These are phyloP conservation scores for Pelargonium cotyledonis DNA, from an alignment of 441 rosid species.

Conservation along the genomic window DNA sequence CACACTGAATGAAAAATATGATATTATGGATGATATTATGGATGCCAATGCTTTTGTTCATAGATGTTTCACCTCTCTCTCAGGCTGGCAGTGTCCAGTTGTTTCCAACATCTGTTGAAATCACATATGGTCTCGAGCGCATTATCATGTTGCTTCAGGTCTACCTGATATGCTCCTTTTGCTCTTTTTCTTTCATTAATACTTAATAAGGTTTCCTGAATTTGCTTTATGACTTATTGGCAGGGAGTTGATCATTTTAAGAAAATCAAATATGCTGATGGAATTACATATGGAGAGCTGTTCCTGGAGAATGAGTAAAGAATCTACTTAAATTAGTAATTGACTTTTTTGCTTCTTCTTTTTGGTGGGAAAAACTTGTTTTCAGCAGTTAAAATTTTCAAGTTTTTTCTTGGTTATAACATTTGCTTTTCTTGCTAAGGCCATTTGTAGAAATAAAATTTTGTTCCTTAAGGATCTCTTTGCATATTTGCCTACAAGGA, in stretches of 20 bases:
- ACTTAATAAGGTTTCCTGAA: conserved; percentile 25
- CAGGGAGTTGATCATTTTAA: conserved; percentile 98
- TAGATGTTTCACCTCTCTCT: conserved; percentile 16
- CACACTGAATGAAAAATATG: not conserved
- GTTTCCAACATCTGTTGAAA: conserved; percentile 92
- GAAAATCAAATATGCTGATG: conserved; percentile 84
- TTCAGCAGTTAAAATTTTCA: conserved; percentile 1
- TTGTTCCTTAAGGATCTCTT: not conserved
- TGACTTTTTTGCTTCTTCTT: conserved; percentile 9
- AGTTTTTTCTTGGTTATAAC: not conserved
- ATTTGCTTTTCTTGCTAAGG: not conserved
- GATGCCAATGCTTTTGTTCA: not conserved
- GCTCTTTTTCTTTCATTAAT: conserved; percentile 18
- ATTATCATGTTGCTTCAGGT: conserved; percentile 98
- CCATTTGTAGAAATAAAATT: not conserved
- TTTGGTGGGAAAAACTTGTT: not conserved
- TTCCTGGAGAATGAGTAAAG: conserved; percentile 92
- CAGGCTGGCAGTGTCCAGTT: conserved; percentile 96
- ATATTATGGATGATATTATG: conserved; percentile 10
- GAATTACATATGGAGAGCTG: conserved; percentile 92
- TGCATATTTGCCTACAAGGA: not conserved
- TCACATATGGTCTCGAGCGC: conserved; percentile 97
- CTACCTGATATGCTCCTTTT: conserved; percentile 11
- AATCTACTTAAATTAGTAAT: conserved; percentile 16
- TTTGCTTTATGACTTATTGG: conserved; percentile 21